phyloP scores from a whole-genome alignment of 768 basidiomycete species.

The Lactarius hengduanensis region DNA sequence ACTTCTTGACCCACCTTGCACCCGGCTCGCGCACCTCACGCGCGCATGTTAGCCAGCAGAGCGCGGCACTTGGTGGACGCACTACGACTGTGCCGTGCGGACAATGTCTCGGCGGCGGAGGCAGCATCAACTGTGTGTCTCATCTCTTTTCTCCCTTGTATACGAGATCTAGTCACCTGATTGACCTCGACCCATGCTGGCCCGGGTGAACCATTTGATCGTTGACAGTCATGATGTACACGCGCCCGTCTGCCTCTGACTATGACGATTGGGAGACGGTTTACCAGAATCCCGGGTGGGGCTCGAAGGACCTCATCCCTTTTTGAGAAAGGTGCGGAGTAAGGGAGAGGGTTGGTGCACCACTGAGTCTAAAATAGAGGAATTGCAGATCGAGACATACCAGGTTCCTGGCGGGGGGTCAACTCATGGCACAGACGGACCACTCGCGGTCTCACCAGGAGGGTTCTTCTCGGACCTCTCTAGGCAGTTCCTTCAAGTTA shows the following conservation, averaged over 20 bases:
- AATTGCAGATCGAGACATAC: slow-evolving; percentile 40
- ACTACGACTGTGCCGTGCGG: slow-evolving; percentile 44
- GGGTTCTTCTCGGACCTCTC: slow-evolving; percentile 32
- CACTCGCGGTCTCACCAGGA: slow-evolving; percentile 40
- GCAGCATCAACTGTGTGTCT: slow-evolving; percentile 53
- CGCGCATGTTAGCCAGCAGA: slow-evolving; percentile 40
- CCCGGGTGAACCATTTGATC: neutral
- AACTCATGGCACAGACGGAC: slow-evolving; percentile 47
- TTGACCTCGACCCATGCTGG: neutral
- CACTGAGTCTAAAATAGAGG: neutral
- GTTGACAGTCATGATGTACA: slow-evolving; percentile 47
- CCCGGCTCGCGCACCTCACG: slow-evolving; percentile 44
- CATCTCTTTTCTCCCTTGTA: neutral
- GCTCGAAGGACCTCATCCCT: slow-evolving; percentile 54
- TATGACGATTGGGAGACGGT: slow-evolving; percentile 54
- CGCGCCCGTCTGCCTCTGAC: slow-evolving; percentile 58
- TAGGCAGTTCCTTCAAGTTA: slow-evolving; percentile 33
- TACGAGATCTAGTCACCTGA: neutral
- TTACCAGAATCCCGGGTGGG: slow-evolving; percentile 58
- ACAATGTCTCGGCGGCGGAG: slow-evolving; percentile 59
- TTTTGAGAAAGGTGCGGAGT: slow-evolving; percentile 51
- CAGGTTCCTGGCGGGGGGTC: slow-evolving; percentile 32
- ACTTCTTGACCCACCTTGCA: slow-evolving; percentile 44
- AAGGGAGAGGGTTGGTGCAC: neutral
- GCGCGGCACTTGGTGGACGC: slow-evolving; percentile 47